Evolutionary conservation across 2,329 filamentous ascomycete species (phyloP).

Genomic region (Fulvia fulva): DNA sequence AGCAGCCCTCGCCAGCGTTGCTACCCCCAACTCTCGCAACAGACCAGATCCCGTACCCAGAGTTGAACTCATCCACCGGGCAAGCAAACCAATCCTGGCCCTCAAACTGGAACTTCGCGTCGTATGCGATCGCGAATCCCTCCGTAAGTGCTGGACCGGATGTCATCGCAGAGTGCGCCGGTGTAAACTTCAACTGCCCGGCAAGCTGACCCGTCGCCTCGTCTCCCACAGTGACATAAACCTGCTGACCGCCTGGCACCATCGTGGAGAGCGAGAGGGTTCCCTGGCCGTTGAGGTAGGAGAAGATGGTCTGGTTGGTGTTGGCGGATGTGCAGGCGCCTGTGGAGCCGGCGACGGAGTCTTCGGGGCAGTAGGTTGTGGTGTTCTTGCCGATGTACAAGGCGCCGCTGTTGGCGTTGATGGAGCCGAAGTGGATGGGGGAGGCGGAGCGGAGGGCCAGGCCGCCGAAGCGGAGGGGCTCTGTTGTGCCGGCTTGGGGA

Average conservation of each 20-base stretch:
- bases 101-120: slow-evolving; percentile 15
- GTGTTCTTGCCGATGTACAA: slow-evolving; percentile 31
- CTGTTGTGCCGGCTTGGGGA: slow-evolving; percentile 3
- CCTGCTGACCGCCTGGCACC: slow-evolving; percentile 31
- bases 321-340: slow-evolving; percentile 13
- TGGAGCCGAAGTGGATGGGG: slow-evolving; percentile 23
- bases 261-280: slow-evolving; percentile 18
- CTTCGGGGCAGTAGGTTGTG: slow-evolving; percentile 29
- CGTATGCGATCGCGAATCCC: slow-evolving; percentile 17
- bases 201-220: slow-evolving; percentile 4
- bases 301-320: slow-evolving; percentile 23
- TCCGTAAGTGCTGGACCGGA: slow-evolving; percentile 24
- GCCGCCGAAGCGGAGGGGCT: slow-evolving; percentile 18
- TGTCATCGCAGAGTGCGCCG: slow-evolving; percentile 25
- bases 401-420: slow-evolving; percentile 23
- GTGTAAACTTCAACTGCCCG: slow-evolving; percentile 30
- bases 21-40: slow-evolving; percentile 4
- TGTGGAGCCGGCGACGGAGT: slow-evolving; percentile 3
- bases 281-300: slow-evolving; percentile 20
- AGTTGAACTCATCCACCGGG: slow-evolving; percentile 8
- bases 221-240: slow-evolving; percentile 28
- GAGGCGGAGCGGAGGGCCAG: slow-evolving; percentile 22
- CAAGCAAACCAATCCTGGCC: slow-evolving; percentile 17
- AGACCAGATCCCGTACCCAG: slow-evolving; percentile 12
- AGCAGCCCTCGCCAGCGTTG: slow-evolving; percentile 8